phyloP scores from a whole-genome alignment of 176 grass and related monocot species.

The Triticum urartu region DNA sequence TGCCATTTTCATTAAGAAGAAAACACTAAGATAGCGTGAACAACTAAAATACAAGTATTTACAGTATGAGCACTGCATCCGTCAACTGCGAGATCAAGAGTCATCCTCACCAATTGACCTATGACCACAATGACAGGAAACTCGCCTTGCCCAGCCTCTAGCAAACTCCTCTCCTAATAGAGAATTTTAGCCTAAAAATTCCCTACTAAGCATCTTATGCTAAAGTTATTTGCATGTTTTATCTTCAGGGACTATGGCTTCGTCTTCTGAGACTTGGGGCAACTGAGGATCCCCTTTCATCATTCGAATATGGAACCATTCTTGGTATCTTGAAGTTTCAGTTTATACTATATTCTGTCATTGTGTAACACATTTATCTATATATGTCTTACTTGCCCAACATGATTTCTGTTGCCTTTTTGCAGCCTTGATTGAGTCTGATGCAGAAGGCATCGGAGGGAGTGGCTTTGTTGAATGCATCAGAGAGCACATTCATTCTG shows the following conservation, averaged over 20 bases:
- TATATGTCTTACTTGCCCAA: conserved; percentile 13
- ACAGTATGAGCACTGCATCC: not conserved
- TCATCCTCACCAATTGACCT: not conserved
- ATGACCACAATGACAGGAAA: not conserved
- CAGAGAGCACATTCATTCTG: conserved; percentile 96
- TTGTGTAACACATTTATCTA: conserved; percentile 20
- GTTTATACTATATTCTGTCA: conserved; percentile 8
- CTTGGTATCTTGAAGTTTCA: conserved; percentile 72
- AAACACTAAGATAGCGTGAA: not conserved
- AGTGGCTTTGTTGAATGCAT: conserved; percentile 99
- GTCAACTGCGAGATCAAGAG: not conserved
- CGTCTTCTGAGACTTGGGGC: conserved; percentile 94
- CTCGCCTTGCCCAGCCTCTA: not conserved
- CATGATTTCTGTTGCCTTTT: conserved; percentile 31
- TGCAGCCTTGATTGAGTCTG: conserved; percentile 98
- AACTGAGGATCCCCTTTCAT: conserved; percentile 99
- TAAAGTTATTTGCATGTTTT: conserved; percentile 34
- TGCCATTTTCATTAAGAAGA: not conserved
- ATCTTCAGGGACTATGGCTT: conserved; percentile 88
- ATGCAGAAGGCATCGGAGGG: conserved; percentile 97
- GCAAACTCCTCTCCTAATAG: conserved; percentile 21
- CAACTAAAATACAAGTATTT: not conserved
- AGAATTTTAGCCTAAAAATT: conserved; percentile 1
- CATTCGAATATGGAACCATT: conserved; percentile 99
- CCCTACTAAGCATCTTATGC: conserved; percentile 22